phyloP scores from a whole-genome alignment of 768 basidiomycete genomes.

The Trametes gibbosa region DNA sequence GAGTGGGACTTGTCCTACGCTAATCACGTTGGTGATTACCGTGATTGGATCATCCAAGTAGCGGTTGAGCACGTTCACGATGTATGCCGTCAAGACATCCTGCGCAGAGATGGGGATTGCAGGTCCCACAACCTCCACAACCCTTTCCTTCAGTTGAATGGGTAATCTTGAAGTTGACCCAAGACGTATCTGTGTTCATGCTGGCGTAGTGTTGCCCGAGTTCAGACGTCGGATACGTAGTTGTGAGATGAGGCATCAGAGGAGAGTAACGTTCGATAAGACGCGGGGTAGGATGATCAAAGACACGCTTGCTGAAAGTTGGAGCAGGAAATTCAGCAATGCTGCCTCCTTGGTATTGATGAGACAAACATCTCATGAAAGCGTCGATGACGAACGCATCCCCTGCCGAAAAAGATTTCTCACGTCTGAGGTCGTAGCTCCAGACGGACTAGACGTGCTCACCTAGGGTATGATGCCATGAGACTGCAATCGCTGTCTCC shows the following conservation, averaged over 20 bases:
- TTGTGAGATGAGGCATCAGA: constrained; percentile 28
- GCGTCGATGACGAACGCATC: constrained; percentile 29
- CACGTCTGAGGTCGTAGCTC: not conserved
- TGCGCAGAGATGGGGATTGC: constrained; percentile 25
- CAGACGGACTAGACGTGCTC: not conserved
- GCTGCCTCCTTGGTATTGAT: constrained; percentile 26
- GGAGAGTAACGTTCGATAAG: constrained; percentile 18
- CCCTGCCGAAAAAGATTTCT: constrained; percentile 20
- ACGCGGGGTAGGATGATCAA: constrained; percentile 19
- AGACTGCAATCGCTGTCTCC: constrained; percentile 32
- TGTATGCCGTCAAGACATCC: constrained; percentile 32
- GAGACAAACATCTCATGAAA: constrained; percentile 32
- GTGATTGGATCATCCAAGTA: constrained; percentile 14
- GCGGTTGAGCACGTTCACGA: constrained; percentile 25
- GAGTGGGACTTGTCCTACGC: constrained; percentile 17
- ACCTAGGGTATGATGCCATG: constrained; percentile 37
- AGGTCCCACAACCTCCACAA: not conserved
- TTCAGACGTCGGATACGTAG: constrained; percentile 20
- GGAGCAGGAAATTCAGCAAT: constrained; percentile 18
- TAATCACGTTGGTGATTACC: constrained; percentile 29
- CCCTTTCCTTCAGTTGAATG: not conserved
- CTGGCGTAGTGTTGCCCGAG: constrained; percentile 14
- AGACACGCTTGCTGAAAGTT: constrained; percentile 26
- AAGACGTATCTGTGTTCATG: not conserved
- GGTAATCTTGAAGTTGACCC: constrained; percentile 4